Conservation (phyloP, 2,329 filamentous ascomycete species). For the Curvularia lunata region DNA sequence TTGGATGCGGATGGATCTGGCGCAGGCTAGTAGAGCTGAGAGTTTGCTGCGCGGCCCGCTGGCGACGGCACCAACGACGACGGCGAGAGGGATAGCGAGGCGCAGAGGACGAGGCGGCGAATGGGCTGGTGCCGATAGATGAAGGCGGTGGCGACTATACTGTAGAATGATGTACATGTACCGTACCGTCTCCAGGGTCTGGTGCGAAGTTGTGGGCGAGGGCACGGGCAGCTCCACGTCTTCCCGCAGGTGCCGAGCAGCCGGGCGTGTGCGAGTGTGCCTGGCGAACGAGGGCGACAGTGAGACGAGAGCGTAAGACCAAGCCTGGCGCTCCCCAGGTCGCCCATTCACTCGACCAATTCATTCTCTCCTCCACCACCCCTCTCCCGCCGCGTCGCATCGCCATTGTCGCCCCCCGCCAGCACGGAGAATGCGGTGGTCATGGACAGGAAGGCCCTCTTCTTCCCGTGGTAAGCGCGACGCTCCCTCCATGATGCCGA, state of each 20-base stretch:
- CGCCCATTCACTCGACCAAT: neutral
- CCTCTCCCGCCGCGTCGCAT: constrained; percentile 30
- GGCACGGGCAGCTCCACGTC: constrained; percentile 17
- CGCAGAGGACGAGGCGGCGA: neutral
- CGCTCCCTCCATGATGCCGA: neutral
- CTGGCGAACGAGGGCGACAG: constrained; percentile 5
- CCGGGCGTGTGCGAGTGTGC: constrained; percentile 15
- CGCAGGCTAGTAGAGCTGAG: neutral
- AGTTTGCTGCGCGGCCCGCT: neutral
- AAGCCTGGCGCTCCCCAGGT: constrained; percentile 12
- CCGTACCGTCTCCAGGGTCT: no score
- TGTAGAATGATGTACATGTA: neutral
- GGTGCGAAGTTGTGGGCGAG: no score
- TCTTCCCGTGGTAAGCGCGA: constrained; percentile 42
- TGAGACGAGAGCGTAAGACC: constrained; percentile 8
- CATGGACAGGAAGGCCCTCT: constrained; percentile 47
- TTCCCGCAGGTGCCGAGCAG: constrained; percentile 14
- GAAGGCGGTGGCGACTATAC: neutral
- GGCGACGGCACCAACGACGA: neutral
- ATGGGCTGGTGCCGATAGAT: neutral
- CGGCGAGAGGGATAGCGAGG: neutral
- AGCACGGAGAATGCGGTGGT: constrained; percentile 38
- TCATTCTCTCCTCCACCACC: neutral
- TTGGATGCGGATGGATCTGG: neutral
- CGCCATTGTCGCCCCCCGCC: constrained; percentile 30